These are phyloP conservation scores for Trypanosomatidae sp. DNA, from an alignment of 208 protist species.

Conservation along the genomic window DNA sequence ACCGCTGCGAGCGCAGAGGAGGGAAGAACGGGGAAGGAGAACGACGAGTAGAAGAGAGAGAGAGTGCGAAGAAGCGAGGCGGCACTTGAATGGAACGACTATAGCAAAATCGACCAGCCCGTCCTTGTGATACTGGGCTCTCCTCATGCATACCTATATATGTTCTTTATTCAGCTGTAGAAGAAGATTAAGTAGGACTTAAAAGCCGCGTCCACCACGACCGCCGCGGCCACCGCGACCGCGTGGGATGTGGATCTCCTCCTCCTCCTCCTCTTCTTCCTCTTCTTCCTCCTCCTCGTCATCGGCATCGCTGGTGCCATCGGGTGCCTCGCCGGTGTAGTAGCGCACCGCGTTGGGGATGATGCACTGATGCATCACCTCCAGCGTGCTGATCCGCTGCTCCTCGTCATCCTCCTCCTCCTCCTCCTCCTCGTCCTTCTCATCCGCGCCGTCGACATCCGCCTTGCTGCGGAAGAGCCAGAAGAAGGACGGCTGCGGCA, in stretches of 20 bases:
- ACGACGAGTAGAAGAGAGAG: no score
- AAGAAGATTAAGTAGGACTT: no score
- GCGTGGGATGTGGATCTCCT: conserved; percentile 32
- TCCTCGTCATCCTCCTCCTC: conserved; percentile 53
- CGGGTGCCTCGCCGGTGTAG: conserved; percentile 89
- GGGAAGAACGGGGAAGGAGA: no score
- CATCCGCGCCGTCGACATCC: conserved; percentile 10
- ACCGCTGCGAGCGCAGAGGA: no score
- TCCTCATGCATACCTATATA: no score
- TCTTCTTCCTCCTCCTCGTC: conserved; percentile 80
- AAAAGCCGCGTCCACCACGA: conserved; percentile 32
- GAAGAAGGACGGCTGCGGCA: conserved; percentile 79
- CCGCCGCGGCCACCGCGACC: conserved; percentile 38
- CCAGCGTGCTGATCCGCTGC: conserved; percentile 37
- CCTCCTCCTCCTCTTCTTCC: conserved; percentile 56
- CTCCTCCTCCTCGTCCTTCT: conserved; percentile 32
- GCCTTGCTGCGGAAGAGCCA: conserved; percentile 60
- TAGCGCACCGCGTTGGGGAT: conserved; percentile 77
- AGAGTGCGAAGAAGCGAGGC: no score
- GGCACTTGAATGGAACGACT: no score
- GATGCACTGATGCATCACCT: conserved; percentile 66
- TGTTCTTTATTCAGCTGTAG: no score
- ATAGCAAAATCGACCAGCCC: no score
- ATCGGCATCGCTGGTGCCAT: conserved; percentile 69
- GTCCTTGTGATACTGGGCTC: no score